phyloP scores from a whole-genome alignment of 805 yeast genomes.

The Ogataea pignaliae region DNA sequence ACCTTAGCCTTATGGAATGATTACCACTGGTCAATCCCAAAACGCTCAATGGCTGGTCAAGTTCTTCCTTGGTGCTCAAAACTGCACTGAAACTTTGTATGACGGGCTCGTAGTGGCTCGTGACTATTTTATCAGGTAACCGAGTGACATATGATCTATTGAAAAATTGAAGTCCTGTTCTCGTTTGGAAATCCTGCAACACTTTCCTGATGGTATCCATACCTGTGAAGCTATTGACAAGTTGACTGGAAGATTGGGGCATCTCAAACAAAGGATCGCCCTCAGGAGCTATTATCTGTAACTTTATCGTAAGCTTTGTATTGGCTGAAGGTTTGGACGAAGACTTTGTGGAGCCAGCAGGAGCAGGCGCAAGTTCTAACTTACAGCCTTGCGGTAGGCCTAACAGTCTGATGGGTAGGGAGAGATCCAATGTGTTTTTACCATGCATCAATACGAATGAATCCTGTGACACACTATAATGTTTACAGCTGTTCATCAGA shows the following conservation, averaged over 20 bases:
- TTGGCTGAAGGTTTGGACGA: conserved; percentile 1
- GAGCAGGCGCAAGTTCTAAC: conserved; percentile 23
- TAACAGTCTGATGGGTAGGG: conserved; percentile 39
- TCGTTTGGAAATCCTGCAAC: conserved; percentile 13
- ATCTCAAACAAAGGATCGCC: conserved; percentile 10
- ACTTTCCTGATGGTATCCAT: conserved; percentile 9
- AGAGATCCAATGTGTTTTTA: conserved; percentile 29
- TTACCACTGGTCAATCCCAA: conserved; percentile 25
- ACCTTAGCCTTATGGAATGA: conserved; percentile 25
- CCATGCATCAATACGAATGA: conserved; percentile 24
- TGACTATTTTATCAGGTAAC: neutral
- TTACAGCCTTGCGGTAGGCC: conserved; percentile 43
- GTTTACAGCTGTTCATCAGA: conserved; percentile 29
- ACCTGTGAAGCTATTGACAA: conserved; percentile 11
- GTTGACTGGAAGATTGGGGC: conserved; percentile 8
- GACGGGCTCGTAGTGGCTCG: conserved; percentile 13
- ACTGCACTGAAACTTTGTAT: conserved; percentile 23
- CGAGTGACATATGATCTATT: conserved; percentile 3
- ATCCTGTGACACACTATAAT: conserved; percentile 31
- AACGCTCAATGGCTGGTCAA: conserved; percentile 17
- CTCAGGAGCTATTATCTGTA: conserved; percentile 18
- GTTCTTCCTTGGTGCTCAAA: conserved; percentile 14
- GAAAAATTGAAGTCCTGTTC: conserved; percentile 5
- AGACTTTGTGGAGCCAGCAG: neutral
- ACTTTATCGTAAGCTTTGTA: conserved; percentile 16